Evolutionary conservation across 2,329 filamentous ascomycete species (phyloP).

Genomic region (Salinomyces thailandicus): DNA sequence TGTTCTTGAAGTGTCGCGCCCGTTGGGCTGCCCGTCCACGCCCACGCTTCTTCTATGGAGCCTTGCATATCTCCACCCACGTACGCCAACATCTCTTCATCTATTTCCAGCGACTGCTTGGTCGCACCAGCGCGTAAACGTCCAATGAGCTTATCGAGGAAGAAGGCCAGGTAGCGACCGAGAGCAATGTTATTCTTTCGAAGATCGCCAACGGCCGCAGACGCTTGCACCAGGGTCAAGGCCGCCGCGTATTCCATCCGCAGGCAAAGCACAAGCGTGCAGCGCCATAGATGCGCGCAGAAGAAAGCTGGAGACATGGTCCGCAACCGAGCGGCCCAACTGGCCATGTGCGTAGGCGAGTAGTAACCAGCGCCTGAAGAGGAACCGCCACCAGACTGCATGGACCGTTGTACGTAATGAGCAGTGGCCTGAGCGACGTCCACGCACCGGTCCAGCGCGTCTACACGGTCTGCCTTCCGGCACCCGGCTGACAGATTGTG

Average conservation of each 20-base stretch:
- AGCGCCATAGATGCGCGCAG: slow-evolving; percentile 79
- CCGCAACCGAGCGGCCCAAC: slow-evolving; percentile 49
- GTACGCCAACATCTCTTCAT: slow-evolving; percentile 84
- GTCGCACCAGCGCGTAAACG: slow-evolving; percentile 37
- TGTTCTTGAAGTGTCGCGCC: slow-evolving; percentile 10
- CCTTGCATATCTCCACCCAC: slow-evolving; percentile 79
- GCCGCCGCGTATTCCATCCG: slow-evolving; percentile 64
- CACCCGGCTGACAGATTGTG: slow-evolving; percentile 74
- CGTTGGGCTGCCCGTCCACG: slow-evolving; percentile 54
- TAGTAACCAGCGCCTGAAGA: slow-evolving; percentile 16
- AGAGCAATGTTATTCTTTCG: slow-evolving; percentile 67
- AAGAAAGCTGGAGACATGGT: slow-evolving; percentile 64
- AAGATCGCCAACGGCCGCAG: slow-evolving; percentile 58
- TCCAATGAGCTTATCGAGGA: slow-evolving; percentile 56
- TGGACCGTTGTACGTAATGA: slow-evolving; percentile 58
- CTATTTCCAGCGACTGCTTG: slow-evolving; percentile 43
- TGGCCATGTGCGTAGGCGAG: slow-evolving; percentile 24
- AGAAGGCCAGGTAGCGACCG: slow-evolving; percentile 73
- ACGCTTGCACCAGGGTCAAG: slow-evolving; percentile 59
- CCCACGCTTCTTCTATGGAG: slow-evolving; percentile 66
- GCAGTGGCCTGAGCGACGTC: slow-evolving; percentile 68
- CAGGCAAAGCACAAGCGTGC: slow-evolving; percentile 67
- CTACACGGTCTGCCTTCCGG: slow-evolving; percentile 51
- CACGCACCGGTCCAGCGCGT: slow-evolving; percentile 69
- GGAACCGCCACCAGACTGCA: slow-evolving; percentile 33